Conservation (phyloP, 768 basidiomycete species). For the Imleria badia region DNA sequence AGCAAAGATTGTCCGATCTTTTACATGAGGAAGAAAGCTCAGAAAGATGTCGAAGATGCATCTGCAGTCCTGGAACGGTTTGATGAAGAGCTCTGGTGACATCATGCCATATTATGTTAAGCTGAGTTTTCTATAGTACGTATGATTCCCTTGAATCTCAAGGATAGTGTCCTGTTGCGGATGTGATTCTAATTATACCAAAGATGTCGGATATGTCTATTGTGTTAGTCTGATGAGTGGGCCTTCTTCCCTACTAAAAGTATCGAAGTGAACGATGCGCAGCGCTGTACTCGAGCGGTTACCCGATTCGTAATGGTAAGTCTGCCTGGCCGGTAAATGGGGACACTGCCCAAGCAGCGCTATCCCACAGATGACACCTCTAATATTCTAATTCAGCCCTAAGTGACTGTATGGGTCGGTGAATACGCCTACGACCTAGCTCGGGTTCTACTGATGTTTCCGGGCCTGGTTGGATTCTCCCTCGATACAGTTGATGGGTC, state of each 20-base stretch:
- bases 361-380: no score
- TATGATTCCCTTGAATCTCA: background rate
- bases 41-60: constrained; percentile 94
- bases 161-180: background rate
- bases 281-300: no score
- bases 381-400: no score
- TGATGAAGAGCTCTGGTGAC: constrained; percentile 69
- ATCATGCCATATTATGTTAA: background rate
- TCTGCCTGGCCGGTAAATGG: no score
- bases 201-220: background rate
- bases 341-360: no score
- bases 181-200: background rate
- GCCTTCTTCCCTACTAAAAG: background rate
- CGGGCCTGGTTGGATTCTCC: no score
- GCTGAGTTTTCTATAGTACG: background rate
- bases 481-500: no score
- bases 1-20: constrained; percentile 99
- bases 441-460: no score
- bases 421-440: no score
- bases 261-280: no score
- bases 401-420: no score
- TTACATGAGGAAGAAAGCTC: constrained; percentile 97
- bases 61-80: constrained; percentile 80
- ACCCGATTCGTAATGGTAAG: no score
- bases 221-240: background rate